Conservation (phyloP, 2,329 filamentous ascomycete species). For the Zasmidium citrigriseum region DNA sequence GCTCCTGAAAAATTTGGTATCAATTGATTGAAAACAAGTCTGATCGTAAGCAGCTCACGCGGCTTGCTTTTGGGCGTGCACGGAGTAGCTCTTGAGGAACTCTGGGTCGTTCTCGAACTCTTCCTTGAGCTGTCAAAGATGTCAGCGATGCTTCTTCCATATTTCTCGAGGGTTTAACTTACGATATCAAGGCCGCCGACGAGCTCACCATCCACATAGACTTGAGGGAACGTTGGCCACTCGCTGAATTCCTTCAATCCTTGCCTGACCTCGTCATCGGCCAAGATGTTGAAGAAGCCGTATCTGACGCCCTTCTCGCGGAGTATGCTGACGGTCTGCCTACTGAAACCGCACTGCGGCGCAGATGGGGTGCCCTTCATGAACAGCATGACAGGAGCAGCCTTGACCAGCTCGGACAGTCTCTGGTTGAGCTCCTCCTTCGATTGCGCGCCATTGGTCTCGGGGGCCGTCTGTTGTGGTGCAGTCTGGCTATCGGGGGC, state of each 20-base stretch:
- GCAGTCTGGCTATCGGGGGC: slow-evolving; percentile 50
- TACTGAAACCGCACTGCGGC: slow-evolving; percentile 89
- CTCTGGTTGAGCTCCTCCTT: slow-evolving; percentile 86
- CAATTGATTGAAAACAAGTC: background rate
- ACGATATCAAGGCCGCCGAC: slow-evolving; percentile 96
- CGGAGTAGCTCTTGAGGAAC: slow-evolving; percentile 72
- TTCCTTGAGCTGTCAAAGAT: slow-evolving; percentile 73
- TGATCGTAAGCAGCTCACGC: background rate
- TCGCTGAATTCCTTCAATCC: slow-evolving; percentile 97
- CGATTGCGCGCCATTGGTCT: slow-evolving; percentile 45
- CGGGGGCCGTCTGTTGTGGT: slow-evolving; percentile 47
- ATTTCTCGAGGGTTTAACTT: slow-evolving; percentile 45
- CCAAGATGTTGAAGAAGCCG: slow-evolving; percentile 98
- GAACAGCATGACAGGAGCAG: slow-evolving; percentile 96
- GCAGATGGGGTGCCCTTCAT: slow-evolving; percentile 93
- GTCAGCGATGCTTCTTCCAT: slow-evolving; percentile 25
- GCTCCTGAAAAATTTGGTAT: slow-evolving; percentile 4
- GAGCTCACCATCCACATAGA: slow-evolving; percentile 88
- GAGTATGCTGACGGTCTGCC: slow-evolving; percentile 82
- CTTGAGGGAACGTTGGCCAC: slow-evolving; percentile 95
- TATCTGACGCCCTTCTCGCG: slow-evolving; percentile 91
- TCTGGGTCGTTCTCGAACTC: slow-evolving; percentile 81
- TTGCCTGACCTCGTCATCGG: slow-evolving; percentile 94
- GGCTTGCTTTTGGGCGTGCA: background rate
- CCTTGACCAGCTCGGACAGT: slow-evolving; percentile 83